phyloP scores from a whole-genome alignment of 179 eudicot species.

The Silene noctiflora region DNA sequence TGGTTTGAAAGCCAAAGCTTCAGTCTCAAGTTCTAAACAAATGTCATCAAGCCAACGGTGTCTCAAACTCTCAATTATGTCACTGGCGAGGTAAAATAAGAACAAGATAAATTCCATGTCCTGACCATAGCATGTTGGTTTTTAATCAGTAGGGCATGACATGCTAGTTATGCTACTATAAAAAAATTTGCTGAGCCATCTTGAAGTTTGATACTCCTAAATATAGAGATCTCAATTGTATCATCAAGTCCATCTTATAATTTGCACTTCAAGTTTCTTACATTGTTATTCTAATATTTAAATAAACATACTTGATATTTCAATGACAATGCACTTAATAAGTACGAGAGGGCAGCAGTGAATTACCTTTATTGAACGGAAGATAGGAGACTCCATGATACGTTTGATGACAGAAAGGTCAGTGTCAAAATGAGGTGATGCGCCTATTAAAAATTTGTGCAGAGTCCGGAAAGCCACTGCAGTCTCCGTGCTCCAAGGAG shows the following conservation, averaged over 20 bases:
- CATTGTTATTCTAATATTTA: neutral
- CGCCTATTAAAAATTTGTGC: slow-evolving; percentile 73
- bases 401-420: slow-evolving; percentile 39
- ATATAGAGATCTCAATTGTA: neutral
- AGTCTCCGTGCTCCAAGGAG: slow-evolving; percentile 88
- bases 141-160: neutral
- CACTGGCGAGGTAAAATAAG: neutral
- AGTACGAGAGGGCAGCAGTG: neutral
- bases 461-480: slow-evolving; percentile 72
- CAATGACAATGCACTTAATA: neutral
- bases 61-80: neutral
- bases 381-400: slow-evolving; percentile 59
- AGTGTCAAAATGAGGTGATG: slow-evolving; percentile 53
- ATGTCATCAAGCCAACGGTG: neutral
- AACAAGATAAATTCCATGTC: neutral
- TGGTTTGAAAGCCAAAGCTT: neutral
- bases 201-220: too few species aligned
- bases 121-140: neutral
- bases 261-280: neutral
- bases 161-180: neutral
- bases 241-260: neutral
- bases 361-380: slow-evolving; percentile 62
- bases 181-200: neutral
- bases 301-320: neutral
- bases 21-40: neutral